These are phyloP conservation scores for Fusarium xyrophilum DNA, from an alignment of 2,329 filamentous ascomycete species.

Conservation along the genomic window DNA sequence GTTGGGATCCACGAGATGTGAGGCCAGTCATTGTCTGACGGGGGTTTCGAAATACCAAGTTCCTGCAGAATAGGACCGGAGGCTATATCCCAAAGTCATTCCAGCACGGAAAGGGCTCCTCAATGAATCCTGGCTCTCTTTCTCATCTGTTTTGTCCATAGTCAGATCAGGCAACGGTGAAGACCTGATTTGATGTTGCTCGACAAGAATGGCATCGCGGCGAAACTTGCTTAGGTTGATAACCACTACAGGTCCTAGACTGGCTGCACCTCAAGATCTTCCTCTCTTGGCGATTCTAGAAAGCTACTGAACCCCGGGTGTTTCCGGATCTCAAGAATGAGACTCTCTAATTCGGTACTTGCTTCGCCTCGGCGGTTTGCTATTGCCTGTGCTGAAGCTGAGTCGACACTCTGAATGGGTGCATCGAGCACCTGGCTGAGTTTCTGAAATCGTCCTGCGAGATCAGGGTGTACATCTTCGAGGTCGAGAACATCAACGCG, in stretches of 20 bases:
- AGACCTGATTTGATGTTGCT: neutral
- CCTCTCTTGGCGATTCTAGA: neutral
- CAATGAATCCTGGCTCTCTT: neutral
- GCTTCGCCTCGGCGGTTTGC: neutral
- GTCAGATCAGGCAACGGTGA: fast-evolving
- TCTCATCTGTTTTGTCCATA: neutral
- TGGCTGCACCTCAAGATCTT: neutral
- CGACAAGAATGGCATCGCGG: neutral
- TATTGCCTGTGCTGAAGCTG: neutral
- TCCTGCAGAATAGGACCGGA: neutral
- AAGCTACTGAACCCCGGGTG: neutral
- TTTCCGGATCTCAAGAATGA: neutral
- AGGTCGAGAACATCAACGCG: neutral
- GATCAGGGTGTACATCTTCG: fast-evolving
- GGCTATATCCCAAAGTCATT: neutral
- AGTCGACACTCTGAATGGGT: neutral
- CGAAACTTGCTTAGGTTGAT: neutral
- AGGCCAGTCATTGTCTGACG: neutral
- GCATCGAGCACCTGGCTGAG: neutral
- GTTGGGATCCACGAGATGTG: neutral
- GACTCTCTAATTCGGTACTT: fast-evolving
- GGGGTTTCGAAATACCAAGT: neutral
- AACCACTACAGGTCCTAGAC: neutral
- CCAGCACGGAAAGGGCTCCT: neutral
- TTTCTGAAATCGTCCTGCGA: neutral